These are phyloP conservation scores for Neopestalotiopsis clavispora DNA, from an alignment of 2,329 filamentous ascomycete species.

Conservation along the genomic window DNA sequence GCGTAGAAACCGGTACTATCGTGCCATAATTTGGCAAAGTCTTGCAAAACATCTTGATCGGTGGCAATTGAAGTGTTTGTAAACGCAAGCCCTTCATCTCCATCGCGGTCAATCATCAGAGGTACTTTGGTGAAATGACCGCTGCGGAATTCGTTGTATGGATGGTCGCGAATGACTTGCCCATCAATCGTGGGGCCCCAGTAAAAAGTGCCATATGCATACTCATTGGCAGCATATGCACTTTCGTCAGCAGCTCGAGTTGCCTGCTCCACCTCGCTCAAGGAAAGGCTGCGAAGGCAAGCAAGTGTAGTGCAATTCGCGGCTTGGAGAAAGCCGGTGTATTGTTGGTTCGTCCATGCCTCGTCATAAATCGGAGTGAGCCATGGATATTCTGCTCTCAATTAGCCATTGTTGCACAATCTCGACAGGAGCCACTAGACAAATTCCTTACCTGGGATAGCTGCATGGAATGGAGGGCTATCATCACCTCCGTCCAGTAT, in stretches of 20 bases:
- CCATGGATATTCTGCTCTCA: not conserved
- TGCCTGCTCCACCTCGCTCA: not conserved
- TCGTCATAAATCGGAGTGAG: not conserved
- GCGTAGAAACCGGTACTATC: not conserved
- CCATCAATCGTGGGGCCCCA: constrained; percentile 9
- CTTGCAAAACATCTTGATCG: not conserved
- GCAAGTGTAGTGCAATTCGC: not conserved
- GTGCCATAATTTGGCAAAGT: not conserved
- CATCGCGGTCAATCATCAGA: constrained; percentile 41
- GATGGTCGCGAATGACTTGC: not conserved
- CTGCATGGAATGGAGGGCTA: not conserved
- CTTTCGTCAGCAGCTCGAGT: not conserved
- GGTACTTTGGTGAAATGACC: constrained; percentile 26
- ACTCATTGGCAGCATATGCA: not conserved
- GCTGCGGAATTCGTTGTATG: not conserved
- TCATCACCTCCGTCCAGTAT: constrained; percentile 48
- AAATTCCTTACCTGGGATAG: not conserved
- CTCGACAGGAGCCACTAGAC: not conserved
- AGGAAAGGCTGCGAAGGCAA: not conserved
- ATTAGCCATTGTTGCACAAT: not conserved
- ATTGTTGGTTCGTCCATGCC: not conserved
- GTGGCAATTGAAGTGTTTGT: constrained; percentile 11
- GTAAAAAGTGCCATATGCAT: not conserved
- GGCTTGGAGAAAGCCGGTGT: not conserved
- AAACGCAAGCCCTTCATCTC: constrained; percentile 41